Percentiles rank a stretch among this genome's conserved stretches.
These are phyloP conservation scores for Neurospora sp. DNA, from an alignment of 495 filamentous ascomycete species.

Conservation along the genomic window DNA sequence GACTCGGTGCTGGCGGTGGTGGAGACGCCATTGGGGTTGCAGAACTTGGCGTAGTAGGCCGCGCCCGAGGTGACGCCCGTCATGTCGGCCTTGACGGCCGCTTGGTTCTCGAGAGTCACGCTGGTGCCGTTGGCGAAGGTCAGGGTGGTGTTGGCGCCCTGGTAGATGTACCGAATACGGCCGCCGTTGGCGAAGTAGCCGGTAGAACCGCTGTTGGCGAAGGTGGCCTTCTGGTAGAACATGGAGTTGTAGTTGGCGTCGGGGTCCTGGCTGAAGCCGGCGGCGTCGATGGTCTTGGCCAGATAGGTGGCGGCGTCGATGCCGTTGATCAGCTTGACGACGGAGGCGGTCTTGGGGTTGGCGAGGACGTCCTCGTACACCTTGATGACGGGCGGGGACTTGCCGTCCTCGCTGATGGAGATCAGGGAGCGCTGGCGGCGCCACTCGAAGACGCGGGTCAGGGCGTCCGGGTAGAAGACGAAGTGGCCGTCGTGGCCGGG, in stretches of 20 bases:
- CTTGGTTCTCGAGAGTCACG: slow-evolving; percentile 8
- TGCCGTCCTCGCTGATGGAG: slow-evolving; percentile 22
- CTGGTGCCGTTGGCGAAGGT: slow-evolving; percentile 15
- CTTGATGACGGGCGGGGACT: slow-evolving; percentile 17
- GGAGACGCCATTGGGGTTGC: slow-evolving; percentile 4
- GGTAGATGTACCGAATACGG: slow-evolving; percentile 6
- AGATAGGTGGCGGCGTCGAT: slow-evolving; percentile 17
- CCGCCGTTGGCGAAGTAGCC: slow-evolving; percentile 10
- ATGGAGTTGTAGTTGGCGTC: slow-evolving; percentile 25
- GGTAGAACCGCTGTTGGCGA: not conserved
- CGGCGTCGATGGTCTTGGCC: slow-evolving; percentile 7
- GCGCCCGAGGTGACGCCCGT: slow-evolving; percentile 4
- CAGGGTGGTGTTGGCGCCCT: slow-evolving; percentile 15
- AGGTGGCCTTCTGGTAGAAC: slow-evolving; percentile 9
- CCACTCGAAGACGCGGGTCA: slow-evolving; percentile 18
- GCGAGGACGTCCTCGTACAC: slow-evolving; percentile 7
- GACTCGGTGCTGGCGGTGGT: not conserved
- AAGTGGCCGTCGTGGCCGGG: slow-evolving; percentile 44
- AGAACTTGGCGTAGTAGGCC: slow-evolving; percentile 13
- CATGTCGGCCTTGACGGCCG: slow-evolving; percentile 9
- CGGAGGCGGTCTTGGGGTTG: slow-evolving; percentile 4
- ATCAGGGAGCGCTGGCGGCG: slow-evolving; percentile 12
- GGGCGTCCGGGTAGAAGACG: slow-evolving; percentile 13
- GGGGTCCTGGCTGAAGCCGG: slow-evolving; percentile 16
- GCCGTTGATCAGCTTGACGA: slow-evolving; percentile 22